Conservation (phyloP, 352 stramenopile genomes). For the Stramenopiles sp. region DNA sequence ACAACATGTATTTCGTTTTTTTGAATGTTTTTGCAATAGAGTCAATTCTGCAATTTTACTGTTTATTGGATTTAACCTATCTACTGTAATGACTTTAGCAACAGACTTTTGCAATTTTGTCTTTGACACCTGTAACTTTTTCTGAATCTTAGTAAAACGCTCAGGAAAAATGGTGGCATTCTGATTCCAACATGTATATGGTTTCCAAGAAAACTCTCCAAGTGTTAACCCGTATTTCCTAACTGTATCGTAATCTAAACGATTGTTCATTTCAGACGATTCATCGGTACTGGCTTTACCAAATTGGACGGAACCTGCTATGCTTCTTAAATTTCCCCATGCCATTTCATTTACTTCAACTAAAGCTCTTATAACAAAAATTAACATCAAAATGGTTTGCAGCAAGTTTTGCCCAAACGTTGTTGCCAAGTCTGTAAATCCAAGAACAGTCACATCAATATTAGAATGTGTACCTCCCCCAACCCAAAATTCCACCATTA, state of each 20-base stretch:
- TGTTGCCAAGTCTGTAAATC: not conserved
- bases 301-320: not conserved
- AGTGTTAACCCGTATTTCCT: not conserved
- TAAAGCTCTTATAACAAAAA: not conserved
- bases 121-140: not conserved
- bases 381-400: not conserved
- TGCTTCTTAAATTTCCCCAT: not conserved
- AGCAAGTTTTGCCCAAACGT: not conserved
- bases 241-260: not conserved
- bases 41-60: too few species aligned
- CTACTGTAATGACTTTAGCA: too few species aligned
- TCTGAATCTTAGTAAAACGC: not conserved
- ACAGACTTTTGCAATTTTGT: too few species aligned
- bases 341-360: not conserved
- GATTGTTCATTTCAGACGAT: not conserved
- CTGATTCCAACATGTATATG: not conserved
- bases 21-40: too few species aligned
- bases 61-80: not conserved
- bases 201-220: not conserved
- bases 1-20: not conserved
- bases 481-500: constrained; percentile 1
- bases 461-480: not conserved
- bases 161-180: not conserved
- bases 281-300: not conserved
- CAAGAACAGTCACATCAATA: not conserved